phyloP scores from a whole-genome alignment of 306 rosid species.

The Prinsepia uniflora region DNA sequence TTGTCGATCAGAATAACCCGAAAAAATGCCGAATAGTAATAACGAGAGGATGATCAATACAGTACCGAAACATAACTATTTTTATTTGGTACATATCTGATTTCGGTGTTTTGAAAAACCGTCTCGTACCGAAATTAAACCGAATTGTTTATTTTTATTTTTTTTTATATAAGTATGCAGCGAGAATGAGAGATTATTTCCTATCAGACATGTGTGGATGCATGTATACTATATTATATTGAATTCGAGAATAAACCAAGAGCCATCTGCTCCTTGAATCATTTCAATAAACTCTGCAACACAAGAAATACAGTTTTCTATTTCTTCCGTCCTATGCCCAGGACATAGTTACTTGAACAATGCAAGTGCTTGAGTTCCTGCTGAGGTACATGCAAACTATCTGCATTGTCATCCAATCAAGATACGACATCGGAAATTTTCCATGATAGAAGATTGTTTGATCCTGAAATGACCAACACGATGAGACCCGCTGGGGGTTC shows the following conservation, averaged over 20 bases:
- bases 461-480: no score
- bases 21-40: no score
- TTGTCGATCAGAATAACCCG: no score
- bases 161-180: no score
- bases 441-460: background rate
- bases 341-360: slow-evolving; percentile 29
- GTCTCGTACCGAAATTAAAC: no score
- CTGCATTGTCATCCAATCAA: slow-evolving; percentile 20
- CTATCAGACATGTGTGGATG: background rate
- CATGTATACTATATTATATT: background rate
- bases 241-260: slow-evolving; percentile 27
- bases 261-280: slow-evolving; percentile 35
- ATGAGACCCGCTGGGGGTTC: no score
- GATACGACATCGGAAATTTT: background rate
- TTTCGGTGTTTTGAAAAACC: no score
- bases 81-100: no score
- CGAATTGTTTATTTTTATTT: no score
- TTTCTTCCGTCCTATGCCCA: slow-evolving; percentile 32
- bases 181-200: background rate
- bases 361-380: slow-evolving; percentile 30
- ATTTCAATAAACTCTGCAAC: slow-evolving; percentile 36
- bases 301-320: slow-evolving; percentile 21
- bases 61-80: no score
- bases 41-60: no score
- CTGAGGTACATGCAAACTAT: slow-evolving; percentile 39